Percentiles rank a stretch among this genome's conserved stretches.
Evolutionary conservation across 1,284 basidiomycete genomes (phyloP).

Genomic region (Trichosporon coremiiforme): DNA sequence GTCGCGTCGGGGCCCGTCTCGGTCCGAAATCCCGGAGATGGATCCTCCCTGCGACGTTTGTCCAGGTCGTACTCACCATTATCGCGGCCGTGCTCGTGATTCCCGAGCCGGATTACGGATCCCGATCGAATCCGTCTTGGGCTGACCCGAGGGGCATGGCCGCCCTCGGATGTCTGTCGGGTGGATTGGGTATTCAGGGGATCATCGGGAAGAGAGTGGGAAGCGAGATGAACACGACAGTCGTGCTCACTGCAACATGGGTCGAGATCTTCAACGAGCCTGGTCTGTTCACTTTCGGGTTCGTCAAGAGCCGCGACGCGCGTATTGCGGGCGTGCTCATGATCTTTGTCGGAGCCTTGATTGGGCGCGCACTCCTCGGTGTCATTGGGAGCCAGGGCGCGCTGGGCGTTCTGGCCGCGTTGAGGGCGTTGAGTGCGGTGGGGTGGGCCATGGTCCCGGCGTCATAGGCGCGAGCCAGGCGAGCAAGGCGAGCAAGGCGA

Average conservation of each 20-base stretch:
- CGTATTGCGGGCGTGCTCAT: conserved; percentile 67
- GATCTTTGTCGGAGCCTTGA: conserved; percentile 74
- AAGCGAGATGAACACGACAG: conserved; percentile 67
- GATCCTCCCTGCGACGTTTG: conserved; percentile 69
- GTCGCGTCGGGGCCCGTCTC: conserved; percentile 60
- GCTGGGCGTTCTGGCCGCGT: neutral
- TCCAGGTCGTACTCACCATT: conserved; percentile 69
- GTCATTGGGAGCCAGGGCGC: neutral
- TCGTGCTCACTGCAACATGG: conserved; percentile 75
- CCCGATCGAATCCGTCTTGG: conserved; percentile 69
- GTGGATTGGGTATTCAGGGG: conserved; percentile 70
- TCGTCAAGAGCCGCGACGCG: conserved; percentile 69
- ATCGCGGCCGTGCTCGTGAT: conserved; percentile 66
- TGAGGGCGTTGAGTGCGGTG: neutral
- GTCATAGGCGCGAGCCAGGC: too few species aligned
- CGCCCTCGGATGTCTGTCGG: conserved; percentile 72
- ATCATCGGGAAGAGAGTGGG: conserved; percentile 76
- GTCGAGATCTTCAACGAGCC: conserved; percentile 82
- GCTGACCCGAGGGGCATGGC: conserved; percentile 66
- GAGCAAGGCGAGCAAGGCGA: neutral
- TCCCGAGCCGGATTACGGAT: neutral
- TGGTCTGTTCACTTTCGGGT: conserved; percentile 63
- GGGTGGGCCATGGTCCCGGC: neutral
- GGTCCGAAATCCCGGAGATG: conserved; percentile 72
- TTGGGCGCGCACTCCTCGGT: conserved; percentile 63